A percentile compares a stretch with the other conserved stretches of the same genome.
Evolutionary conservation across 495 filamentous ascomycete species (phyloP).

Genomic region (Lepraria neglecta): DNA sequence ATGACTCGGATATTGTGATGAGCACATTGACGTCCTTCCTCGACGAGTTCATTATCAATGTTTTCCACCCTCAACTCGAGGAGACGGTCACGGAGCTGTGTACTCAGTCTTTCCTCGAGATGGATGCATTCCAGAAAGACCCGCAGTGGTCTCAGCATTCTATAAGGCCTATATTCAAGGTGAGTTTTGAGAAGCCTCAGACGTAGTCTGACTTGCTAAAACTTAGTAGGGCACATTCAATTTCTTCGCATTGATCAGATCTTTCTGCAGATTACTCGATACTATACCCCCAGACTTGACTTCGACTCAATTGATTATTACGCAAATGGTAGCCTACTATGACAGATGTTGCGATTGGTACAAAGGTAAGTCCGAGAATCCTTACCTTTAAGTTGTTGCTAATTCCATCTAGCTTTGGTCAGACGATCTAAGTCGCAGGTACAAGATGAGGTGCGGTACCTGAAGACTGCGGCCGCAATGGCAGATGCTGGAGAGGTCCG

Average conservation of each 20-base stretch:
- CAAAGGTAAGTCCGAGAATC: slow-evolving; percentile 46
- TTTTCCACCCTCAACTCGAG: slow-evolving; percentile 93
- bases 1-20: slow-evolving; percentile 72
- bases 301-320: slow-evolving; percentile 85
- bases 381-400: not conserved
- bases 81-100: slow-evolving; percentile 89
- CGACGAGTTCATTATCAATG: slow-evolving; percentile 96
- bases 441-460: slow-evolving; percentile 35
- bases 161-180: slow-evolving; percentile 79
- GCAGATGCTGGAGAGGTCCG: slow-evolving; percentile 63
- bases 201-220: slow-evolving; percentile 6
- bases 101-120: slow-evolving; percentile 70
- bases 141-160: slow-evolving; percentile 71
- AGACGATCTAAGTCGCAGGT: slow-evolving; percentile 31
- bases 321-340: slow-evolving; percentile 82
- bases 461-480: slow-evolving; percentile 68
- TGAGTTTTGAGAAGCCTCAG: slow-evolving; percentile 20
- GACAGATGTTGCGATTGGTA: slow-evolving; percentile 89
- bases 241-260: slow-evolving; percentile 78
- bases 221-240: slow-evolving; percentile 63
- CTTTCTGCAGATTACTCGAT: slow-evolving; percentile 90
- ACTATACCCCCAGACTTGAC: slow-evolving; percentile 94
- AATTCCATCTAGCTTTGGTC: slow-evolving; percentile 20
- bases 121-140: slow-evolving; percentile 84
- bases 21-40: slow-evolving; percentile 90